Evolutionary conservation across 805 yeast species (phyloP), one percentile per base, ranked within the genome.

Genomic region (Starmerella sirachaensis): DNA sequence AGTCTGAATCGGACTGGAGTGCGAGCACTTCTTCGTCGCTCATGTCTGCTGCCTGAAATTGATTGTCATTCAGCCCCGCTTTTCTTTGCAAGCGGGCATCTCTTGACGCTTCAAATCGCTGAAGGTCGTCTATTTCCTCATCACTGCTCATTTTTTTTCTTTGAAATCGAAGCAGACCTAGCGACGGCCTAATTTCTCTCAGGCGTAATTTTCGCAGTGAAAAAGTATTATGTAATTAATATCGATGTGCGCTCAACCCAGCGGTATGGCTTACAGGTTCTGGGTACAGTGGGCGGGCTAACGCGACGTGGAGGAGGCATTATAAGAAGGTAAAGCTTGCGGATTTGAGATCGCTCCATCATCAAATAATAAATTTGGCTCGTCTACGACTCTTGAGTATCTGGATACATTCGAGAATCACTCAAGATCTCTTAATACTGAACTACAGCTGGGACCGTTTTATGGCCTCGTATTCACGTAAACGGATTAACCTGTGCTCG

Each of bases 21-120:
- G 60, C 62, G 31, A 68, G 58, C 48, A 74, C 77, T 43, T 74
- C 83, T 44, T 72, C 77, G 36, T 77, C 80, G 14, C 70, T 66
- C 20, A 64, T 62, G 12, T 61, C 65, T 21, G 35, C 33, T 12
- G 57, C 61, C 9, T 51, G 52, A 6, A 36, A 35, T 4, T 32
- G 34, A 12, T n/a, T 23, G 4, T 20, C 23, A 18, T 17, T 34
- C 5, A 48, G 33, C 6, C 51, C 49, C 3, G 55, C 50, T 18
- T 42, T 46, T 27, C 18, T 25, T 7, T 35, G 28, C 3, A 51
- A 44, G 4, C 30, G 31, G 3, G 23, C 21, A 18, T 48, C 45
- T 6, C 43, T 23, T 8, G 40, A 31, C 2, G 22, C 36, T 30
- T 44, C 44, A 31, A 46, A 51, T 18, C 40, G 28, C 31, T 51